phyloP scores from a whole-genome alignment of 2,329 filamentous ascomycete species.

The Fusarium sp. region DNA sequence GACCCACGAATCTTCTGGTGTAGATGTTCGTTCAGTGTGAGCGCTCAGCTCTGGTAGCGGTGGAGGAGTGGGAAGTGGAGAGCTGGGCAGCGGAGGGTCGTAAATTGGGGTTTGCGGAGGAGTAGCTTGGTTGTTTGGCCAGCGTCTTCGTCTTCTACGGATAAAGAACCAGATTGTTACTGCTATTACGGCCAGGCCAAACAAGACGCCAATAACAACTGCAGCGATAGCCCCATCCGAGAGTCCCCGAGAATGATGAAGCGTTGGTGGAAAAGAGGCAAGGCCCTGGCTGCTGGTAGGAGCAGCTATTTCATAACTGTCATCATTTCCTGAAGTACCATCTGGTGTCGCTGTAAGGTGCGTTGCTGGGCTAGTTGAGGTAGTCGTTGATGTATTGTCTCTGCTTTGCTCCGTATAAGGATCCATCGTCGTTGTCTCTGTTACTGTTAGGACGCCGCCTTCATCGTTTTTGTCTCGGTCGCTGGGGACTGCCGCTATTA shows the following conservation, averaged over 20 bases:
- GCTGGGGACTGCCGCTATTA: conserved; percentile 22
- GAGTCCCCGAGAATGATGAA: conserved; percentile 7
- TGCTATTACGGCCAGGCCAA: conserved; percentile 8
- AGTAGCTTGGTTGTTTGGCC: not conserved
- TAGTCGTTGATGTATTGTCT: conserved; percentile 12
- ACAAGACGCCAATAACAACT: conserved; percentile 32
- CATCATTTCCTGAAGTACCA: conserved; percentile 9
- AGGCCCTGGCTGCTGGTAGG: not conserved
- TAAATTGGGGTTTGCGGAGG: conserved; percentile 5
- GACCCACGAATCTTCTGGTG: conserved; percentile 34
- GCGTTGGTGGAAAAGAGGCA: not conserved
- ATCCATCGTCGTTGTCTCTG: conserved; percentile 37
- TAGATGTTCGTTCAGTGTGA: conserved; percentile 12
- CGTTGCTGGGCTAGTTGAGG: not conserved
- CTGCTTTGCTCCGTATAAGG: conserved; percentile 15
- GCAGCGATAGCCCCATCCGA: conserved; percentile 40
- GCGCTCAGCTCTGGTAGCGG: conserved; percentile 15
- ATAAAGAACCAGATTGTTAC: conserved; percentile 31
- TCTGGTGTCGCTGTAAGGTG: not conserved
- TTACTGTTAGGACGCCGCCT: conserved; percentile 11
- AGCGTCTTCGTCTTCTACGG: conserved; percentile 12
- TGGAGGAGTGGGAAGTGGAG: conserved; percentile 7
- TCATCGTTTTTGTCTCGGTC: conserved; percentile 10
- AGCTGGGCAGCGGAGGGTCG: conserved; percentile 8
- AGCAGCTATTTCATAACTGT: conserved; percentile 3